Conservation (phyloP, 192 early-diverging fungal species). For the Nowakowskiella sp. region DNA sequence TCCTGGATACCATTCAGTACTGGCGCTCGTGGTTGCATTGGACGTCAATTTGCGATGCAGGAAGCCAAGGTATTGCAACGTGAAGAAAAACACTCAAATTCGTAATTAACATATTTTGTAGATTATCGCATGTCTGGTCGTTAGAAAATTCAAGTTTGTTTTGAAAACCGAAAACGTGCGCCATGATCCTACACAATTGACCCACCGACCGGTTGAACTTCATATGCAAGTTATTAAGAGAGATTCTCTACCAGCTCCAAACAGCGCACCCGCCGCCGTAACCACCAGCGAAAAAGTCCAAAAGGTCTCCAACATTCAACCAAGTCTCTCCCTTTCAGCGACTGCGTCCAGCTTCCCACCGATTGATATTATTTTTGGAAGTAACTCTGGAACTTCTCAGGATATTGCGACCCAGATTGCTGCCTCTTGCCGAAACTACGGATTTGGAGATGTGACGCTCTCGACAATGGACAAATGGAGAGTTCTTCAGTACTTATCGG, state of each 20-base stretch:
- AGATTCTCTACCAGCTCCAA: constrained; percentile 3
- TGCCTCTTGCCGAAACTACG: constrained; percentile 24
- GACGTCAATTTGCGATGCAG: constrained; percentile 50
- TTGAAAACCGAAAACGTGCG: constrained; percentile 16
- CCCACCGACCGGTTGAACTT: not conserved
- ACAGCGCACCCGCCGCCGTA: too few relatives aligned
- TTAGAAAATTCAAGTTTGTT: too few relatives aligned
- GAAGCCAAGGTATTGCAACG: constrained; percentile 49
- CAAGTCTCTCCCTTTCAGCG: not conserved
- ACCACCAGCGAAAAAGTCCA: constrained; percentile 6
- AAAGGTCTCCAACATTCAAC: not conserved
- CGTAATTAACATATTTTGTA: too few relatives aligned
- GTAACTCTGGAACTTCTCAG: constrained; percentile 44
- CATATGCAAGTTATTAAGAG: not conserved
- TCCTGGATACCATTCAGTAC: constrained; percentile 54
- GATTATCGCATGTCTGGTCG: too few relatives aligned
- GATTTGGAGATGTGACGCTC: constrained; percentile 22
- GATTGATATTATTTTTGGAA: constrained; percentile 40
- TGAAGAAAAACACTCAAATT: too few relatives aligned
- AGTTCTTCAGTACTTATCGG: constrained; percentile 18
- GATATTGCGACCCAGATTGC: constrained; percentile 42
- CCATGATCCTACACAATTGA: not conserved
- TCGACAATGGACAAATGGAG: constrained; percentile 37
- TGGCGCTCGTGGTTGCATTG: constrained; percentile 48
- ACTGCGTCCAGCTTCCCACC: too few relatives aligned